Conservation (phyloP, 805 yeast genomes). For the Saturnispora kantuleensis region DNA sequence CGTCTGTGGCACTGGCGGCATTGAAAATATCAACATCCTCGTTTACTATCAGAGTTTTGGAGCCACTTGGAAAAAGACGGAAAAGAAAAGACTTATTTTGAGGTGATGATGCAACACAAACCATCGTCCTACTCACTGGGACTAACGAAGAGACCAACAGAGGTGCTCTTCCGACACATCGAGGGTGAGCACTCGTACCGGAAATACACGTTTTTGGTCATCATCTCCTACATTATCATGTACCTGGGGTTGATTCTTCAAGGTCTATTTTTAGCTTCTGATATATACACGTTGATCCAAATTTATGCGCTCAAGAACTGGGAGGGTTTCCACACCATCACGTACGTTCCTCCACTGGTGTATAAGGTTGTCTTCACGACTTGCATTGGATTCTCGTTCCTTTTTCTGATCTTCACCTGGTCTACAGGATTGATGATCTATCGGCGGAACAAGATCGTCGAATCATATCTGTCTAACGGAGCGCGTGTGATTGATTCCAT, state of each 20-base stretch:
- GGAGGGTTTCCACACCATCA: slow-evolving; percentile 24
- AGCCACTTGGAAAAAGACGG: too few species aligned
- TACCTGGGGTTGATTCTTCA: slow-evolving; percentile 37
- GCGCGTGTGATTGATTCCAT: slow-evolving; percentile 52
- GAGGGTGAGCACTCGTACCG: slow-evolving; percentile 22
- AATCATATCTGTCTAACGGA: slow-evolving; percentile 57
- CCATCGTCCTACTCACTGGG: slow-evolving; percentile 1
- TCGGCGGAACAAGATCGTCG: slow-evolving; percentile 53
- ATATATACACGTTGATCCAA: slow-evolving; percentile 69
- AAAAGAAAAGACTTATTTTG: neutral
- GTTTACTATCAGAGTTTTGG: neutral
- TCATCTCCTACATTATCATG: slow-evolving; percentile 33
- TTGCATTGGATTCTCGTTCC: slow-evolving; percentile 65
- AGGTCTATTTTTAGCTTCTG: slow-evolving; percentile 49
- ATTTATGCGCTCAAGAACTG: slow-evolving; percentile 56
- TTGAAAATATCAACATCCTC: neutral
- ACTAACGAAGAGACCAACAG: neutral
- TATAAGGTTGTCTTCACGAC: slow-evolving; percentile 33
- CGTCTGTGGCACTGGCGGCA: too few species aligned
- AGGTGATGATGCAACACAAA: neutral
- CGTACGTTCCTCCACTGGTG: slow-evolving; percentile 24
- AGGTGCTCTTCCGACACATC: slow-evolving; percentile 12
- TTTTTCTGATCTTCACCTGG: slow-evolving; percentile 46
- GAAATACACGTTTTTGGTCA: slow-evolving; percentile 34
- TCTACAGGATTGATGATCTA: slow-evolving; percentile 49